Conservation (phyloP, 148 eudicot genomes). For the Camellia japonica region DNA sequence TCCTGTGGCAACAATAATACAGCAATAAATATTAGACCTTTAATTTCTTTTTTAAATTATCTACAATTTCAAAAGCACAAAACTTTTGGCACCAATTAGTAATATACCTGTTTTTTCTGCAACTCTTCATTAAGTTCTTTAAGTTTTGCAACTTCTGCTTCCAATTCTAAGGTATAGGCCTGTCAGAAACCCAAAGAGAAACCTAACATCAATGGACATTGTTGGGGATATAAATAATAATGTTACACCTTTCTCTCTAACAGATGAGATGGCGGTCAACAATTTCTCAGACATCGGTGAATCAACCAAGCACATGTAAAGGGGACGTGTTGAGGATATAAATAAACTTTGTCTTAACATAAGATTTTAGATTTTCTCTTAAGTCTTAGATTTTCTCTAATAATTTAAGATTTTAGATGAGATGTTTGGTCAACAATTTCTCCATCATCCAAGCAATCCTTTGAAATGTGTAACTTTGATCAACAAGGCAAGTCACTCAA, state of each 20-base stretch:
- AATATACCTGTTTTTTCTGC: slow-evolving; percentile 43
- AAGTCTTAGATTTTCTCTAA: no score
- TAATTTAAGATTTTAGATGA: no score
- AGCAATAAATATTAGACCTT: not conserved
- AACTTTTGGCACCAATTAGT: not conserved
- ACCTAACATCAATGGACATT: not conserved
- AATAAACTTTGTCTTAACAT: no score
- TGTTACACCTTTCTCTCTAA: no score
- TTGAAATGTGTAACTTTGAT: not conserved
- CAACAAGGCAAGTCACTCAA: not conserved
- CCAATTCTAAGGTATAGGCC: slow-evolving; percentile 62
- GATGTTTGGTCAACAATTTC: no score
- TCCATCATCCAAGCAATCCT: not conserved
- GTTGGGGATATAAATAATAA: no score
- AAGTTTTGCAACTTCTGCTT: slow-evolving; percentile 55
- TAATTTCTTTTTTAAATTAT: not conserved
- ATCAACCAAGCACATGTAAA: no score
- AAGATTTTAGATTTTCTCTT: no score
- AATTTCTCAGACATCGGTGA: no score
- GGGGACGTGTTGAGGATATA: no score
- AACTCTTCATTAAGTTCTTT: slow-evolving; percentile 54
- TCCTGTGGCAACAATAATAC: slow-evolving; percentile 28
- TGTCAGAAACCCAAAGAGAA: slow-evolving; percentile 15
- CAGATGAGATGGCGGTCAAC: no score
- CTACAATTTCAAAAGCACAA: not conserved